phyloP scores from a whole-genome alignment of 768 basidiomycete species.

The Phaffia tasmanica region DNA sequence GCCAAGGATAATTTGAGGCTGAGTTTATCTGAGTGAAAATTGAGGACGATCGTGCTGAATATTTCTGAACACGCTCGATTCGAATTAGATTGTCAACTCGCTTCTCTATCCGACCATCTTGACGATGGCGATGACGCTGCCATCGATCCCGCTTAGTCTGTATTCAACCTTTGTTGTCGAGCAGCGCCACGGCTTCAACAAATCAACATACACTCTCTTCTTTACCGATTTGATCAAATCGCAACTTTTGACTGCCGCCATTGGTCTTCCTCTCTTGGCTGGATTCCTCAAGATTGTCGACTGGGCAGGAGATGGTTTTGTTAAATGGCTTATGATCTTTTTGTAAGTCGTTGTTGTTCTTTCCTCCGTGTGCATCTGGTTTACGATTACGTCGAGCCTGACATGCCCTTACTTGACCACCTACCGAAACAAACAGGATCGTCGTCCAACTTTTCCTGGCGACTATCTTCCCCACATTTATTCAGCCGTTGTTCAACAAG shows the following conservation, averaged over 20 bases:
- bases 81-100: slow-evolving; percentile 64
- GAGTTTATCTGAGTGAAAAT: background rate
- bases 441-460: slow-evolving; percentile 71
- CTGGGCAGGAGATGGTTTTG: slow-evolving; percentile 86
- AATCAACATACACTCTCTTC: slow-evolving; percentile 68
- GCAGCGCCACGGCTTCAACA: slow-evolving; percentile 94
- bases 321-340: slow-evolving; percentile 87
- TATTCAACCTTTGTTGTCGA: slow-evolving; percentile 91
- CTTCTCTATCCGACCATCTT: slow-evolving; percentile 62
- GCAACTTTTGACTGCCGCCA: slow-evolving; percentile 55
- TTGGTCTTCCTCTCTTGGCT: slow-evolving; percentile 78
- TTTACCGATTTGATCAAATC: slow-evolving; percentile 68
- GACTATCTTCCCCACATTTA: slow-evolving; percentile 44
- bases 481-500: slow-evolving; percentile 96
- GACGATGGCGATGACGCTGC: slow-evolving; percentile 50
- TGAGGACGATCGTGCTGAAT: background rate
- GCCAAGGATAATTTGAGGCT: background rate
- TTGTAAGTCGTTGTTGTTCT: slow-evolving; percentile 47
- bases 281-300: slow-evolving; percentile 79
- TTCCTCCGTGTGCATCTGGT: background rate
- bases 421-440: slow-evolving; percentile 45
- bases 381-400: slow-evolving; percentile 13
- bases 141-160: slow-evolving; percentile 60
- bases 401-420: background rate
- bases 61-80: background rate